Evolutionary conservation across 148 eudicot species (phyloP), one percentile per base, ranked within the genome.

Genomic region (Rhododendron griersonianum): DNA sequence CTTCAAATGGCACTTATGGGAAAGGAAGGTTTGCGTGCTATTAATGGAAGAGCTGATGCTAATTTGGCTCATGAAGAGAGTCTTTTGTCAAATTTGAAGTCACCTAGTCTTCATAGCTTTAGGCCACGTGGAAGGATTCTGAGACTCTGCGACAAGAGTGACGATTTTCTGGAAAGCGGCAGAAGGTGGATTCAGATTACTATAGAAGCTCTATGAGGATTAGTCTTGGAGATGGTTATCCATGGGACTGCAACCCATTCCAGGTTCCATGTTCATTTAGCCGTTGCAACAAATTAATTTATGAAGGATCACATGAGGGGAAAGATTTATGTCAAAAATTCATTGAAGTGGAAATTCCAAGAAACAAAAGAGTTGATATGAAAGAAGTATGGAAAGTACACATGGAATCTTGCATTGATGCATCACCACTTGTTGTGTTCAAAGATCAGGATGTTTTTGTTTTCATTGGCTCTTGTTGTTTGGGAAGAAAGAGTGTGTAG

Each of bases 391-490:
- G 99, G 98, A 96, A 91, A 88, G 97, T 96, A 71, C 89, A 90
- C 89, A 83, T 96, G 92, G 93, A 87, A 30, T 93, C 99, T 86
- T 96, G 99, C 81, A 93, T 96, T 87, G 99, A 96, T 88, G 99
- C 99, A 78, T 96, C 99, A 39, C 99, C 99, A 83, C 89, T 94
- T 80, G 79, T 96, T 88, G 92, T 90, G 86, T 89, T 86, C 35
- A 92, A 91, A 84, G 93, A 87, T 81, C 53, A 83, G 28, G 91
- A 92, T 10, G 88, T 90, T 59, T 90, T 87, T 53, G 81, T 95
- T 57, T 92, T 91, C 63, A 93, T 95, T 86, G 99, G 99, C 86
- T 93, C 30, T 30, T 30, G 30, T 30, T 30, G 30, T 30, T 30
- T 30, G 30, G 30, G 30, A 30, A 30, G 30, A 30, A 30, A 30